Conservation (phyloP, 2,329 filamentous ascomycete species). For the Blastomyces silverae region DNA sequence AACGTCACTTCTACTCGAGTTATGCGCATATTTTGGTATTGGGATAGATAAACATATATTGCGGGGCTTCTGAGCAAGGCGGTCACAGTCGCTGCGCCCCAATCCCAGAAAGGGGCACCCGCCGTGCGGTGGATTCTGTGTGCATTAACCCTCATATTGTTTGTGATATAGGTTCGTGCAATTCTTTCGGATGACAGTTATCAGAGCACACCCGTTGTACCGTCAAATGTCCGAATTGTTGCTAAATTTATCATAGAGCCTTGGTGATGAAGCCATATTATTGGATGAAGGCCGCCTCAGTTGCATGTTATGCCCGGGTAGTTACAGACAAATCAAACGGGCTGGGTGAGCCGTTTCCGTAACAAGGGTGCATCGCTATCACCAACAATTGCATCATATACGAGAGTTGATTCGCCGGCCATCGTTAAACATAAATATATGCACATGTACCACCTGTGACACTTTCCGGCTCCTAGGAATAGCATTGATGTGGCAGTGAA, state of each 20-base stretch:
- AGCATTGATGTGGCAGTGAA: neutral
- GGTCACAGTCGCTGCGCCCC: neutral
- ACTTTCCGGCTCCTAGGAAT: neutral
- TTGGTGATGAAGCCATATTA: neutral
- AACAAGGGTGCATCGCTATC: neutral
- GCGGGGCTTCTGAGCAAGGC: neutral
- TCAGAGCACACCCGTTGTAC: neutral
- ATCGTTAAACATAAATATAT: neutral
- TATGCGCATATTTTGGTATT: neutral
- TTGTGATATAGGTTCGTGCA: neutral
- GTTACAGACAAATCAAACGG: neutral
- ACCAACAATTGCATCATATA: slow-evolving; percentile 3
- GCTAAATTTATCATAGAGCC: neutral
- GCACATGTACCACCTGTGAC: neutral
- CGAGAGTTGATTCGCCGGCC: neutral
- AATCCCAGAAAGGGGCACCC: neutral
- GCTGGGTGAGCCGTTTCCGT: neutral
- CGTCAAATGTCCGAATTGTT: neutral
- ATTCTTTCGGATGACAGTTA: neutral
- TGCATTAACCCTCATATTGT: neutral
- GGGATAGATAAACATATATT: neutral
- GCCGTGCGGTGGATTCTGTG: neutral
- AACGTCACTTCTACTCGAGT: neutral
- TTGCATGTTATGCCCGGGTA: neutral
- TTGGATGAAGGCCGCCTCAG: neutral